Conservation (phyloP, 1,284 basidiomycete genomes). For the Tetrapyrgos nigripes region DNA sequence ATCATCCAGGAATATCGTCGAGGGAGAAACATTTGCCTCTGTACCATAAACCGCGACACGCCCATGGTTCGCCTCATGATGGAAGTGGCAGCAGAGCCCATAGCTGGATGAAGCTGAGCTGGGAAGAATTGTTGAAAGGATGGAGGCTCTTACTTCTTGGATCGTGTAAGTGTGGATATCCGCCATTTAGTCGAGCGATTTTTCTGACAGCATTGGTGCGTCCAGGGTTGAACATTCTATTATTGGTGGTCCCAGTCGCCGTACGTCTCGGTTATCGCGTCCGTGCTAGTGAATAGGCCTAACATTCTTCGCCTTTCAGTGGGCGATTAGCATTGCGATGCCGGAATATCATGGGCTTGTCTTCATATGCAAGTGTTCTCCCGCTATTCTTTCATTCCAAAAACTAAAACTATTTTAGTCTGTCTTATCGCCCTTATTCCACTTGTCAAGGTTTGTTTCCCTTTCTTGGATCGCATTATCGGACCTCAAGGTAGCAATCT, state of each 20-base stretch:
- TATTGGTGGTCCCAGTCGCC: slow-evolving; percentile 63
- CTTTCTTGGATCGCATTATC: not conserved
- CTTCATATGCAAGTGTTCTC: slow-evolving; percentile 62
- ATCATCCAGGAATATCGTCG: slow-evolving; percentile 1
- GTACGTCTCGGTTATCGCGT: slow-evolving; percentile 38
- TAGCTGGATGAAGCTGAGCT: not conserved
- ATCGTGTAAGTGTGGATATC: slow-evolving; percentile 53
- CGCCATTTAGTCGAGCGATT: not conserved
- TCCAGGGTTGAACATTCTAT: slow-evolving; percentile 62
- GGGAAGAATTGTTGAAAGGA: slow-evolving; percentile 40
- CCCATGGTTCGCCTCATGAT: not conserved
- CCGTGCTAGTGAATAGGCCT: not conserved
- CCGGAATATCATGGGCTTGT: slow-evolving; percentile 63
- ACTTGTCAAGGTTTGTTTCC: slow-evolving; percentile 67
- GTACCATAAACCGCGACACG: slow-evolving; percentile 1
- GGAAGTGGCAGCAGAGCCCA: not conserved
- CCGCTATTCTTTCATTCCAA: not conserved
- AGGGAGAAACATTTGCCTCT: slow-evolving; percentile 8
- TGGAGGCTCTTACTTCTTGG: slow-evolving; percentile 62
- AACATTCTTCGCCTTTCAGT: slow-evolving; percentile 44
- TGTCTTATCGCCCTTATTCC: slow-evolving; percentile 73
- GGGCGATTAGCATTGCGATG: slow-evolving; percentile 64
- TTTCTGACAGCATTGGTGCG: not conserved
- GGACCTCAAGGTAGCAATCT: not conserved
- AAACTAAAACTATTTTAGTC: slow-evolving; percentile 43